Evolutionary conservation across 2,329 filamentous ascomycete species (phyloP).

Genomic region (Eurotiales sp.): DNA sequence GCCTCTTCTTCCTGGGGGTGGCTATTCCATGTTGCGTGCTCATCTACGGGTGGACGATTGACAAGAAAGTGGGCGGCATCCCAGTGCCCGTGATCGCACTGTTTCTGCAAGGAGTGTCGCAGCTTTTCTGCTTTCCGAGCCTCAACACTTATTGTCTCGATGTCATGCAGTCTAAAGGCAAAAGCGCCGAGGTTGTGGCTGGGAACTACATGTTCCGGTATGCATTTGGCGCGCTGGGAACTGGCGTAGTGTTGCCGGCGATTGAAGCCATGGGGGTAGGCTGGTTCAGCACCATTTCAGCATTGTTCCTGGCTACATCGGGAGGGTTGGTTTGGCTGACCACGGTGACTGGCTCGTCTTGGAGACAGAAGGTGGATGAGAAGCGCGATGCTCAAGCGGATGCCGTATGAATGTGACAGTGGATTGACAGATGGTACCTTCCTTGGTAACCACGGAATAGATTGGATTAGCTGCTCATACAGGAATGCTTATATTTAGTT

Average conservation of each 20-base stretch:
- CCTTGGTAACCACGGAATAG: not conserved
- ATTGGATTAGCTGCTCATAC: too few relatives aligned
- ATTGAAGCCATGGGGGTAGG: slow-evolving; percentile 73
- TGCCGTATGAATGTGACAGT: slow-evolving; percentile 7
- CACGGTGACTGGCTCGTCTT: slow-evolving; percentile 48
- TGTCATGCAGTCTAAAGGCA: slow-evolving; percentile 62
- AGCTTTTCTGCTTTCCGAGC: slow-evolving; percentile 71
- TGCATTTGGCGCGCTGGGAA: slow-evolving; percentile 67
- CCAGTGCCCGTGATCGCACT: slow-evolving; percentile 64
- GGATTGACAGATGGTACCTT: too few relatives aligned
- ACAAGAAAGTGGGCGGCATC: slow-evolving; percentile 53
- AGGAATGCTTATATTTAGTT: too few relatives aligned
- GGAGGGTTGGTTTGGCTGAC: slow-evolving; percentile 48
- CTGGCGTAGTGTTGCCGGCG: slow-evolving; percentile 68
- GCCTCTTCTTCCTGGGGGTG: slow-evolving; percentile 54
- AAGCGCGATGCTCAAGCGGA: slow-evolving; percentile 28
- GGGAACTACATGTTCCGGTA: slow-evolving; percentile 79
- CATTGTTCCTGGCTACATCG: slow-evolving; percentile 51
- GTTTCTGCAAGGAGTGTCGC: slow-evolving; percentile 70
- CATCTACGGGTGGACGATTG: slow-evolving; percentile 64
- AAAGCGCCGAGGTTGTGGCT: slow-evolving; percentile 69
- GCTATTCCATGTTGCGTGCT: slow-evolving; percentile 62
- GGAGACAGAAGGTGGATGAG: slow-evolving; percentile 54
- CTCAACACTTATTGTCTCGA: slow-evolving; percentile 80
- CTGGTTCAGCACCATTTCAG: slow-evolving; percentile 72